Percentiles rank a stretch among this genome's conserved stretches.
These are phyloP conservation scores for Astrothelium subdiscretum DNA, from an alignment of 495 filamentous ascomycete genomes.

Conservation along the genomic window DNA sequence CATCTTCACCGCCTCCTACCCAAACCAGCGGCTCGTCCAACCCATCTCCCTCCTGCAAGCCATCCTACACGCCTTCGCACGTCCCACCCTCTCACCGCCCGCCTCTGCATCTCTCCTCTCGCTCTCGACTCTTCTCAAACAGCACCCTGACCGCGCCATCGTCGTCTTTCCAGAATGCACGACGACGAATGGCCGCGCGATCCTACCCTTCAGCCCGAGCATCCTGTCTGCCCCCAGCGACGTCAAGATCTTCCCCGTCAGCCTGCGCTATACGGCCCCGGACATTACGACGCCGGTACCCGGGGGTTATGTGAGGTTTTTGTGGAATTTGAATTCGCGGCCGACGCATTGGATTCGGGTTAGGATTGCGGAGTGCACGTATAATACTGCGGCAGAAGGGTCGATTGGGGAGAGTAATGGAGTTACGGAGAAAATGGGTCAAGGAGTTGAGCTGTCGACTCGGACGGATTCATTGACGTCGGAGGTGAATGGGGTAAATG, in stretches of 20 bases:
- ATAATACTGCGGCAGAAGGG: slow-evolving; percentile 27
- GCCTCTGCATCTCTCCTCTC: slow-evolving; percentile 41
- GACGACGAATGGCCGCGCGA: slow-evolving; percentile 87
- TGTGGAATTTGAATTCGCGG: slow-evolving; percentile 76
- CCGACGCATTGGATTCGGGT: slow-evolving; percentile 85
- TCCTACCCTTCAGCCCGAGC: slow-evolving; percentile 67
- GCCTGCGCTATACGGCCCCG: slow-evolving; percentile 70
- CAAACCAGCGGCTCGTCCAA: slow-evolving; percentile 57
- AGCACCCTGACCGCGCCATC: slow-evolving; percentile 61
- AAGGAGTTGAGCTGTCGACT: slow-evolving; percentile 22
- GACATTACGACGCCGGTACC: slow-evolving; percentile 90
- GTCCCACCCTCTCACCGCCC: slow-evolving; percentile 38
- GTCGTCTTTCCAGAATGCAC: slow-evolving; percentile 87
- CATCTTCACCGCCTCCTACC: slow-evolving; percentile 78
- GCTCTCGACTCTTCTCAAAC: slow-evolving; percentile 47
- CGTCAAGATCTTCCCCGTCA: slow-evolving; percentile 76
- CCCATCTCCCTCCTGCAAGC: slow-evolving; percentile 64
- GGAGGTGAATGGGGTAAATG: slow-evolving; percentile 20
- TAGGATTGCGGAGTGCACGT: slow-evolving; percentile 64
- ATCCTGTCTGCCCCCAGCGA: slow-evolving; percentile 52
- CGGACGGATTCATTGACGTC: slow-evolving; percentile 26
- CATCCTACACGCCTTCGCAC: slow-evolving; percentile 59
- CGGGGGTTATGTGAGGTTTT: slow-evolving; percentile 49
- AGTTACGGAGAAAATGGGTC: slow-evolving; percentile 17
- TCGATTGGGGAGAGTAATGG: background rate